Evolutionary conservation across 108 stramenopile genomes (phyloP), one percentile per base, ranked within the genome.

Genomic region (Pseudonitzschia pungens): DNA sequence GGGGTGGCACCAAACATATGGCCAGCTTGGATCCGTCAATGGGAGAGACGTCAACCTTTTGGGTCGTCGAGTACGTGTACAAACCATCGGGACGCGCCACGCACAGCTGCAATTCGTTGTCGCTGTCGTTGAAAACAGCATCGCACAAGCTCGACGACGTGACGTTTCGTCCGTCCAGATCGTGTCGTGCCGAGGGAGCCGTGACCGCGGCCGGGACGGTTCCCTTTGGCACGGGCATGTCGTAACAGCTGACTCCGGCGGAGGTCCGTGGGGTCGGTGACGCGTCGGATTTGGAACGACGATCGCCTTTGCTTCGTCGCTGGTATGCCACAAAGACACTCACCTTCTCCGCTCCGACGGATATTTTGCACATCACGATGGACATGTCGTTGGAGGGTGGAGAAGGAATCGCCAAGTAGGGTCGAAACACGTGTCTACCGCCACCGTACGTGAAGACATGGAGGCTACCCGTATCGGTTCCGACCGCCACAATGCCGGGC

Each of bases 21-120:
- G 81, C 77, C 48, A 88, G 69, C 69, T 94, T 94, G 48, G 76
- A 77, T 11, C 93, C 93, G 66, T 94, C 93, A 42, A 94, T 84
- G 28, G 93, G 91, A 56, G 89, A 83, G 15, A 90, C 90, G 6
- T 85, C 85, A 6, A 88, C 73, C 41, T 89, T 88, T 82, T 92
- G 88, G 1, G 87, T 83, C 11, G 65, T 68, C 18, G 89, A 89
- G 59, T 90, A 94, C 20, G 84, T 83, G 69, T 91, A 89, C 63
- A 94, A 70, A 41, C 93, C 93, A 71, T 94, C 93, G 27, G 77
- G 74, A 12, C 89, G 79, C 2, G 93, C 90, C 26, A 75, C 71
- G 31, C 60, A 62, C 0, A 66, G 72, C 50, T 68, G 60, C 6
- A 73, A 56, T 21, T 33, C 56, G 12, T 45, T 64, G 26, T 71